Conservation (phyloP, 23 red algal species). For the Chondrus crispus region DNA sequence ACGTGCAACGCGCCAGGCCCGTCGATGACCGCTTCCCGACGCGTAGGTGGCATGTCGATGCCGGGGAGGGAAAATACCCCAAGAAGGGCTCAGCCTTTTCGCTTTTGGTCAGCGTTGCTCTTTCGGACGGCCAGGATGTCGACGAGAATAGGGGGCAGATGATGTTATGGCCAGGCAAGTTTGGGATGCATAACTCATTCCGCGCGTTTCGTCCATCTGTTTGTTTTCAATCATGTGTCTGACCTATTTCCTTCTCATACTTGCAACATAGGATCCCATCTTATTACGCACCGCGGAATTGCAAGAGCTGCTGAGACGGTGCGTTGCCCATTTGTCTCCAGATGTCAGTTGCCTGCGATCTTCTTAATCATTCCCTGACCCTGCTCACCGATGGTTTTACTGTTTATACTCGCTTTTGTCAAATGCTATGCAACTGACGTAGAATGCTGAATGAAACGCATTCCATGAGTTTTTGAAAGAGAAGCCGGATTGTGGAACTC, state of each 20-base stretch:
- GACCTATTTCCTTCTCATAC: too few relatives aligned
- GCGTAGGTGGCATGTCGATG: slow-evolving; percentile 37
- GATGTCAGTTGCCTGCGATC: background rate
- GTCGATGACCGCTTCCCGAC: background rate
- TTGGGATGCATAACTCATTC: too few relatives aligned
- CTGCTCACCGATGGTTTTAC: too few relatives aligned
- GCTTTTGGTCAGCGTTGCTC: background rate
- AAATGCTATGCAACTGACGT: too few relatives aligned
- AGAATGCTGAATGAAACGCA: too few relatives aligned
- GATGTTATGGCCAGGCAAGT: slow-evolving; percentile 44
- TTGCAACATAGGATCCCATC: slow-evolving; percentile 25
- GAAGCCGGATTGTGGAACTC: background rate
- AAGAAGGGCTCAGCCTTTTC: background rate
- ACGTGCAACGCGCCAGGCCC: background rate
- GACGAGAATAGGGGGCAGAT: slow-evolving; percentile 50
- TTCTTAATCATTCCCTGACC: too few relatives aligned
- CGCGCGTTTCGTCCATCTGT: too few relatives aligned
- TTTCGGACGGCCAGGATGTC: slow-evolving; percentile 13
- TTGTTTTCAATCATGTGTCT: too few relatives aligned
- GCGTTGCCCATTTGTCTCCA: background rate
- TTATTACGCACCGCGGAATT: background rate
- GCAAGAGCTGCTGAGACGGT: background rate
- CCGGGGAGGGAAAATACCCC: background rate
- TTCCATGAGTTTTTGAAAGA: background rate
- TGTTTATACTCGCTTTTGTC: too few relatives aligned